Evolutionary conservation across 306 rosid species (phyloP), one percentile per base, ranked within the genome.

Genomic region (Trichosanthes truncata): DNA sequence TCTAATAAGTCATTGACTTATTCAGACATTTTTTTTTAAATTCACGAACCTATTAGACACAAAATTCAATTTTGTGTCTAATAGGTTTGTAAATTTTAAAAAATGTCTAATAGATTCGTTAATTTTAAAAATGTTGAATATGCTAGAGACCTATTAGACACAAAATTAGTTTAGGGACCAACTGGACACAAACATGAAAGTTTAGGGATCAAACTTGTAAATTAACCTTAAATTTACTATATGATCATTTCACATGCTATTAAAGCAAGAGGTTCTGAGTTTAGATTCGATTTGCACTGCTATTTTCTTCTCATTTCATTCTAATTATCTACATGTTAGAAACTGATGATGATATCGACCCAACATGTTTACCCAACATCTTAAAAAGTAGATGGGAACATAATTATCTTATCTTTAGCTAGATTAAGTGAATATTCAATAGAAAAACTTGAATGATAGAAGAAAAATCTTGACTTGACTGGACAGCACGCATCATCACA

Each of bases 381-480:
- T 33, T 63, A 33, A 33, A 65, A 38, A 38, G 29, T 66, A 66
- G 74, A 20, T 66, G 49, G 14, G 29, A n/a, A 66, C 26, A 66
- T 9, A 66, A 38, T 66, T n/a, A 36, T 66, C 74, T 66, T 20
- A 66, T 66, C 48, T 66, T 66, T 38, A 66, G 74, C 74, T 68
- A 41, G 20, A 68, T 40, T 40, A n/a, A 68, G 75, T 68, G 75
- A 68, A 40, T n/a, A 40, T 68, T 10, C 75, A 68, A 68, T 40
- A 40, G 33, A 11, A 68, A 36, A 41, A n/a, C 20, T 68, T 21
- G 9, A 41, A 66, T 40, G 23, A 14, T 40, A 40, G 33, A n/a
- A 68, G 33, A 68, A 40, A 40, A 40, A 68, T 20, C 49, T 63
- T 68, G 75, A 41, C 53, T 5, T 41, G 35, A 40, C 35, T 71